A percentile compares a stretch with the other conserved stretches of the same genome.
phyloP scores from a whole-genome alignment of 2,329 filamentous ascomycete genomes.

The Sporothrix protearum region DNA sequence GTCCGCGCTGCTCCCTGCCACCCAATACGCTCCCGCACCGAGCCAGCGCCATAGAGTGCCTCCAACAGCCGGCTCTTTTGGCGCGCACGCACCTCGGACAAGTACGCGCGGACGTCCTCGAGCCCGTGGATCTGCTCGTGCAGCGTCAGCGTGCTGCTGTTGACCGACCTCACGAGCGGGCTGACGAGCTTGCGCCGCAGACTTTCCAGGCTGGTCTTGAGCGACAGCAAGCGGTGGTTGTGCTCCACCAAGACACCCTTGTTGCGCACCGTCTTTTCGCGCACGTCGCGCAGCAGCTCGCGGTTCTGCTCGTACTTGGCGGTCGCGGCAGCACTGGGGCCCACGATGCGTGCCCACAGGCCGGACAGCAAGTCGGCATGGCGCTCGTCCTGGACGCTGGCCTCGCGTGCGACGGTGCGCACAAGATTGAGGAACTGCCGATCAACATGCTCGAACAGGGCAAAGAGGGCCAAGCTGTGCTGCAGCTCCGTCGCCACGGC shows the following conservation, averaged over 20 bases:
- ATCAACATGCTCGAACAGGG: constrained; percentile 88
- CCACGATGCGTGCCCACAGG: constrained; percentile 82
- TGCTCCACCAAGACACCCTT: constrained; percentile 84
- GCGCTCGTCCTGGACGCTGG: constrained; percentile 71
- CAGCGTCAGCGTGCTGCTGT: constrained; percentile 66
- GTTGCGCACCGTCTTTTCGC: constrained; percentile 79
- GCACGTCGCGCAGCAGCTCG: constrained; percentile 70
- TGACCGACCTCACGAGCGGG: constrained; percentile 70
- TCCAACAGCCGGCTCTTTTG: constrained; percentile 84
- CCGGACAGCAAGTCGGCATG: constrained; percentile 78
- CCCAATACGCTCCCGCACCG: constrained; percentile 20
- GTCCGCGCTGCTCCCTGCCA: background rate
- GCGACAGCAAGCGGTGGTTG: constrained; percentile 74
- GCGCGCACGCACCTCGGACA: constrained; percentile 68
- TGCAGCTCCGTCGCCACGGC: constrained; percentile 80
- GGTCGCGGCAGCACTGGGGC: constrained; percentile 68
- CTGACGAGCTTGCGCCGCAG: constrained; percentile 78
- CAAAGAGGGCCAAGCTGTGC: constrained; percentile 75
- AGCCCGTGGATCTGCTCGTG: constrained; percentile 84
- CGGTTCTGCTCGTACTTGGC: constrained; percentile 91
- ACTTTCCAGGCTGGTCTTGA: constrained; percentile 85
- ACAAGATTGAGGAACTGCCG: constrained; percentile 85
- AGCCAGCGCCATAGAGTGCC: constrained; percentile 62
- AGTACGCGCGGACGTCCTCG: constrained; percentile 72
- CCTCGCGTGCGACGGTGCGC: constrained; percentile 78